A percentile compares a stretch with the other conserved stretches of the same genome.
These are phyloP conservation scores for Wickerhamiella siamensis DNA, from an alignment of 805 yeast genomes.

Conservation along the genomic window DNA sequence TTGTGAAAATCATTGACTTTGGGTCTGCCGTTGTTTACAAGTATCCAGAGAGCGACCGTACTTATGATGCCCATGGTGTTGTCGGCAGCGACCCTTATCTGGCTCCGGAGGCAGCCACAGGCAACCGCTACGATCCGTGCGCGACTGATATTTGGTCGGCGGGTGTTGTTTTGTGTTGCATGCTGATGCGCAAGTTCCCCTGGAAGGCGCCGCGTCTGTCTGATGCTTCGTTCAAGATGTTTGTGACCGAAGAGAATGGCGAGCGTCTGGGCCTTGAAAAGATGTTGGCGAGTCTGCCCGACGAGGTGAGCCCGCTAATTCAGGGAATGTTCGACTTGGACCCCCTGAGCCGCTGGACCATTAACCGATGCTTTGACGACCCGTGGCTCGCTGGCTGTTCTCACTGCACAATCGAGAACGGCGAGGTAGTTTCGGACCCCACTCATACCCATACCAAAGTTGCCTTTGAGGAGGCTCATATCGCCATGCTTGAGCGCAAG, in stretches of 20 bases:
- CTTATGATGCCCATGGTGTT: slow-evolving; percentile 67
- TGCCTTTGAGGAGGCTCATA: slow-evolving; percentile 88
- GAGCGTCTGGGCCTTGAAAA: slow-evolving; percentile 45
- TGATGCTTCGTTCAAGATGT: slow-evolving; percentile 71
- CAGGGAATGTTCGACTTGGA: slow-evolving; percentile 53
- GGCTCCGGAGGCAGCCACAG: slow-evolving; percentile 84
- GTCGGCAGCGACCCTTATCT: slow-evolving; percentile 83
- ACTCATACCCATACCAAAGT: slow-evolving; percentile 79
- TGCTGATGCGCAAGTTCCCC: slow-evolving; percentile 82
- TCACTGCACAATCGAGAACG: slow-evolving; percentile 42
- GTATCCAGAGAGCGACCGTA: slow-evolving; percentile 63
- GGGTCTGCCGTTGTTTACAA: slow-evolving; percentile 87
- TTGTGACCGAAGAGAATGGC: slow-evolving; percentile 31
- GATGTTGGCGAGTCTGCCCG: slow-evolving; percentile 55
- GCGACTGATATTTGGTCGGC: slow-evolving; percentile 92
- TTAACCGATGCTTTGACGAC: slow-evolving; percentile 43
- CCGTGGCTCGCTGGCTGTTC: slow-evolving; percentile 44
- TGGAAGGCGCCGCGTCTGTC: slow-evolving; percentile 82
- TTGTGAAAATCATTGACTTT: slow-evolving; percentile 81
- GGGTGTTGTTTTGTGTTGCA: slow-evolving; percentile 83
- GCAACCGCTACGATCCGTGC: slow-evolving; percentile 72
- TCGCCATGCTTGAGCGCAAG: slow-evolving; percentile 79
- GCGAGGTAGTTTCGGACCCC: slow-evolving; percentile 29
- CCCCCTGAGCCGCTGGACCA: slow-evolving; percentile 42
- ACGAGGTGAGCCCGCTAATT: slow-evolving; percentile 47